Base-by-base conservation (phyloP, 2,329 filamentous ascomycete genomes). In the Diaporthe citri region DNA sequence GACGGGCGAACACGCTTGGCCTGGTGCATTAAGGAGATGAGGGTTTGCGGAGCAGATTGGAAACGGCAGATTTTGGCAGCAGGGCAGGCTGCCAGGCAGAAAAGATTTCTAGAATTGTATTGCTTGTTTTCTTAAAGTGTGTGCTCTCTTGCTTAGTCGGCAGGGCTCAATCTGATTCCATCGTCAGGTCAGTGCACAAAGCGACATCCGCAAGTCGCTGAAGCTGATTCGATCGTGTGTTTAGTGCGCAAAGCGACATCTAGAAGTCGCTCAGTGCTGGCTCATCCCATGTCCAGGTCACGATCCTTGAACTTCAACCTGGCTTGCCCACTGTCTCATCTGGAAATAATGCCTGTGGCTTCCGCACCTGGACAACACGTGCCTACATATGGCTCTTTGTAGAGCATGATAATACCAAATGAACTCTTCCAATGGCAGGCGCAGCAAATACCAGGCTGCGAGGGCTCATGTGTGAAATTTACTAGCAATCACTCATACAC, bases 1-100 rank as follows among this genome's bases (percentile, higher is more conserved):
- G 17, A 13, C 10, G 1, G 25, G 20, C 41, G 10, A 10, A n/a
- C 1, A 5, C 20, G 3, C 9, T 2, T n/a, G 1, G 25, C 17
- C 4, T 31, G 2, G 9, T 15, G 17, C 9, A 15, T n/a, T 64
- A 1, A 17, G 41, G 5, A 34, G 28, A 31, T 34, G 15, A 5
- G 5, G 1, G 22, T 17, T 7, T 15, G 22, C 5, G 3, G 5
- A 20, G 60, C 10, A 17, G 20, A 13, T 4, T 10, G 28, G 25
- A 22, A 64, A 34, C 41, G 17, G 17, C 25, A 15, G 9, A 0
- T 6, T 4, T 15, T n/a, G 43, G 41, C 25, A 34, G 15, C 5
- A 31, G 22, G 5, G 41, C 5, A 7, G 17, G 39, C 17, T 3
- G 15, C 13, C 25, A 64, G 39, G 39, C 13, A 22, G 25, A 20